A percentile compares a stretch with the other conserved stretches of the same genome.
phyloP scores from a whole-genome alignment of 1,284 basidiomycete genomes.

The Takashimella tepidaria region DNA sequence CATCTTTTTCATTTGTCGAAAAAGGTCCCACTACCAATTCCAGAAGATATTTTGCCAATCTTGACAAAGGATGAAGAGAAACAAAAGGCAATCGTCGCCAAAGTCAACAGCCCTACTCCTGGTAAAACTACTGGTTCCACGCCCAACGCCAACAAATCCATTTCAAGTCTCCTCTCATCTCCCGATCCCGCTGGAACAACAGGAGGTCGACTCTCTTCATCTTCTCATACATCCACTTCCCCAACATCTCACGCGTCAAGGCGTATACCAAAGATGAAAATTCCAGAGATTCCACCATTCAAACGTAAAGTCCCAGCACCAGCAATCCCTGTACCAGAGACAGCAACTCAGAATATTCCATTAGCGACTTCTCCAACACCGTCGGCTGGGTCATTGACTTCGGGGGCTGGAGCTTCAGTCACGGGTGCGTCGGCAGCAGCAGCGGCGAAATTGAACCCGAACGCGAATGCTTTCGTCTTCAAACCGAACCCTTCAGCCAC shows the following conservation, averaged over 20 bases:
- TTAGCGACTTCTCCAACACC: constrained; percentile 50
- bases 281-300: constrained; percentile 89
- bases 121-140: constrained; percentile 60
- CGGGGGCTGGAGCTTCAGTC: constrained; percentile 15
- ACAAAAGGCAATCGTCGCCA: constrained; percentile 74
- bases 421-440: constrained; percentile 13
- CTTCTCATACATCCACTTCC: not conserved
- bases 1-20: too few species aligned
- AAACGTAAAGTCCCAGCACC: constrained; percentile 47
- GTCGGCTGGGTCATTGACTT: constrained; percentile 31
- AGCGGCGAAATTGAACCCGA: constrained; percentile 63
- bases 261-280: constrained; percentile 52
- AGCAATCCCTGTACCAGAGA: constrained; percentile 36
- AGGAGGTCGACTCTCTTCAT: not conserved
- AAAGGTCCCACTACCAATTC: constrained; percentile 87
- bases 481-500: constrained; percentile 55
- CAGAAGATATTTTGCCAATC: constrained; percentile 87
- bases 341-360: constrained; percentile 32
- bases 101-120: constrained; percentile 61
- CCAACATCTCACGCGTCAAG: constrained; percentile 16
- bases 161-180: constrained; percentile 14
- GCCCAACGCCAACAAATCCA: constrained; percentile 34
- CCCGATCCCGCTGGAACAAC: constrained; percentile 11
- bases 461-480: constrained; percentile 62
- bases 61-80: constrained; percentile 84